phyloP scores from a whole-genome alignment of 2,329 filamentous ascomycete species.

The Cercospora berteroae region DNA sequence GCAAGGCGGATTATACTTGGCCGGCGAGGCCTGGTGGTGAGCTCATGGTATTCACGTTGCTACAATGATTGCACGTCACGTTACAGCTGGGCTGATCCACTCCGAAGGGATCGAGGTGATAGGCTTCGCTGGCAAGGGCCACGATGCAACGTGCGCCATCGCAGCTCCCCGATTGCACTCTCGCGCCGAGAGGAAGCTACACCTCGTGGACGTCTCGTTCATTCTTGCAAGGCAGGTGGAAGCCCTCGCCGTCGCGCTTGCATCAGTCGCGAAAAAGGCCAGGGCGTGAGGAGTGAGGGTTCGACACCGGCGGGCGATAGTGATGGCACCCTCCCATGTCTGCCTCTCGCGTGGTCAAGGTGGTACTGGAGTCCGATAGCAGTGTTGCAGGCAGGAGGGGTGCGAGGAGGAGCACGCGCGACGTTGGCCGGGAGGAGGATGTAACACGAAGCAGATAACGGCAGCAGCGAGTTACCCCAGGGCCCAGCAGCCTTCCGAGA shows the following conservation, averaged over 20 bases:
- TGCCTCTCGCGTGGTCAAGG: constrained; percentile 12
- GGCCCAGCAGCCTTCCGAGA: neutral
- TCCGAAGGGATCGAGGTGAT: neutral
- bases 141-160: constrained; percentile 18
- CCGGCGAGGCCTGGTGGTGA: neutral
- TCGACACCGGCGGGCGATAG: neutral
- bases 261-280: neutral
- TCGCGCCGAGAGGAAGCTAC: neutral
- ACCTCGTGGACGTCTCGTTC: neutral
- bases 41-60: neutral
- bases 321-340: constrained; percentile 15
- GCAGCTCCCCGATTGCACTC: constrained; percentile 14
- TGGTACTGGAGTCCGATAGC: neutral
- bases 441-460: neutral
- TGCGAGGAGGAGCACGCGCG: neutral
- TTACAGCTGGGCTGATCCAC: neutral
- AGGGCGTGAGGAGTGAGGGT: neutral
- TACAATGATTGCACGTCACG: constrained; percentile 10
- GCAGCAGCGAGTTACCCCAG: neutral
- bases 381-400: neutral
- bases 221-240: neutral
- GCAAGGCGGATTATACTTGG: neutral
- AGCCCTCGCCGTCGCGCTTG: neutral
- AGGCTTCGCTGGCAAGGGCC: constrained; percentile 1
- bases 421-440: neutral